These are phyloP conservation scores for Trichoderma oligosporum DNA, from an alignment of 2,329 filamentous ascomycete genomes.

Conservation along the genomic window DNA sequence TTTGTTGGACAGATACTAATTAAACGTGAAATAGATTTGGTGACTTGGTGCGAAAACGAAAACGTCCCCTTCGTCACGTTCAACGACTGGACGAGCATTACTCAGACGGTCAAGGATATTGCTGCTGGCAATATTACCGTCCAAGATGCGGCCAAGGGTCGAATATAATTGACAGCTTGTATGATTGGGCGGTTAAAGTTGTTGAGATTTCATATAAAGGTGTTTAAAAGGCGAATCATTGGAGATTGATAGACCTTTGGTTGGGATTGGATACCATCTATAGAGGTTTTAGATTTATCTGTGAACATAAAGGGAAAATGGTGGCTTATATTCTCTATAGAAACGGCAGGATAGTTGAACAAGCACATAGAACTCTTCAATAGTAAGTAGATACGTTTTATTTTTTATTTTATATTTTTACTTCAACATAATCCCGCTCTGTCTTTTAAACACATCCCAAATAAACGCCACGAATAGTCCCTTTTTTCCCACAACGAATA, in stretches of 20 bases:
- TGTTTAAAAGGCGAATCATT: neutral
- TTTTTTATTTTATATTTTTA: neutral
- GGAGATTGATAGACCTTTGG: neutral
- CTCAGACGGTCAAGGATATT: conserved; percentile 72
- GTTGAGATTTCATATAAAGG: neutral
- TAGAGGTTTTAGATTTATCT: conserved; percentile 7
- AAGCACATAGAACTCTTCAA: neutral
- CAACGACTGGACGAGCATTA: conserved; percentile 76
- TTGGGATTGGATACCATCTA: neutral
- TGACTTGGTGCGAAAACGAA: conserved; percentile 80
- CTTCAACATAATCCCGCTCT: too few species aligned
- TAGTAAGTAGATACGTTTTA: neutral
- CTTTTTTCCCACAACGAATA: neutral
- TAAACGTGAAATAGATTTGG: conserved; percentile 58
- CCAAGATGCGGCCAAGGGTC: conserved; percentile 61
- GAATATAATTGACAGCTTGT: conserved; percentile 27
- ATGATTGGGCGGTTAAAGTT: neutral
- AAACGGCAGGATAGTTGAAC: conserved; percentile 3
- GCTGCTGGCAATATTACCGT: conserved; percentile 67
- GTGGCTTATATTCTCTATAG: conserved; percentile 1
- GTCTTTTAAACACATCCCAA: neutral
- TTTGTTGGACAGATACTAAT: neutral
- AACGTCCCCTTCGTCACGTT: conserved; percentile 86
- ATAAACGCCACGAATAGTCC: neutral
- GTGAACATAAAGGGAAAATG: neutral